Evolutionary conservation across 108 stramenopile genomes (phyloP).

Genomic region (Fragilaria radians): DNA sequence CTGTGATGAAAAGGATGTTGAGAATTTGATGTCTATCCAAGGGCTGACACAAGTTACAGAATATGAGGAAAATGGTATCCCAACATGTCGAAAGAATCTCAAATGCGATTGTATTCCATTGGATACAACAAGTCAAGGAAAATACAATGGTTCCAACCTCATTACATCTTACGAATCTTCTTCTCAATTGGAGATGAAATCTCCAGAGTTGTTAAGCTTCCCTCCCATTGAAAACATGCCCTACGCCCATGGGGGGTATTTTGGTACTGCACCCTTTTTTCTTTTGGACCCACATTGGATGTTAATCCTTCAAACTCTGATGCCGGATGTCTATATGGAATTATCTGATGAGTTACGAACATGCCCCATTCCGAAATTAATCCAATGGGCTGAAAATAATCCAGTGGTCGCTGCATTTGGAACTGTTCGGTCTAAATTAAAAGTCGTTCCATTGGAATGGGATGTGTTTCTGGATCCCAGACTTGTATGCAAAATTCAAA

Average conservation of each 20-base stretch:
- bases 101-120: no score
- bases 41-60: no score
- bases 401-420: slow-evolving; percentile 86
- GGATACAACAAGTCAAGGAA: no score
- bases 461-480: slow-evolving; percentile 84
- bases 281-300: slow-evolving; percentile 76
- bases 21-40: no score
- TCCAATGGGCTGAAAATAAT: slow-evolving; percentile 91
- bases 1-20: no score
- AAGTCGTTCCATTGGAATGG: slow-evolving; percentile 61
- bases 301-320: slow-evolving; percentile 51
- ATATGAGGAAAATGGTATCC: no score
- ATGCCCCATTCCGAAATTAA: slow-evolving; percentile 54
- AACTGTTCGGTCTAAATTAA: slow-evolving; percentile 44
- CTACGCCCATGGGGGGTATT: slow-evolving; percentile 83
- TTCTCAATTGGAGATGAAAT: no score
- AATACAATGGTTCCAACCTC: no score
- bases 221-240: slow-evolving; percentile 57
- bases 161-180: no score
- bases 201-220: no score
- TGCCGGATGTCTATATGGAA: slow-evolving; percentile 86
- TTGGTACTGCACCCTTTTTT: slow-evolving; percentile 84
- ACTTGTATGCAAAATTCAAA: slow-evolving; percentile 53
- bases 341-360: slow-evolving; percentile 55
- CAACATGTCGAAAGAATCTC: no score